Conservation (phyloP, 139 green algal genomes). For the Tetradesmus obliquus region DNA sequence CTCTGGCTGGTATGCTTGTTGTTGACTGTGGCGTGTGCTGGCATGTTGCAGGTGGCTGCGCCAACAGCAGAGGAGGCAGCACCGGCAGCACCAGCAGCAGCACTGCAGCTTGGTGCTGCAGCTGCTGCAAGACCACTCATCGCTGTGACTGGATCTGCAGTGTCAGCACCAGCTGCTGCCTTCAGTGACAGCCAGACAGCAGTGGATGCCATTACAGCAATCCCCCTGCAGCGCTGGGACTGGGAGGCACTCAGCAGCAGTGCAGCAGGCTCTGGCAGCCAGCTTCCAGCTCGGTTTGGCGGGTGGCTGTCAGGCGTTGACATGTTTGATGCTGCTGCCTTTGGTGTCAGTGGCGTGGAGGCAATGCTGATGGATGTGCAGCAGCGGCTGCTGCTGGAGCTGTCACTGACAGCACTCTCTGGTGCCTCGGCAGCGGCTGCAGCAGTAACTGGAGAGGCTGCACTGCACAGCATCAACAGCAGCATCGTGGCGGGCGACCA, state of each 20-base stretch:
- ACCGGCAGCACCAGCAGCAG: background rate
- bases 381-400: constrained; percentile 83
- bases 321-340: constrained; percentile 79
- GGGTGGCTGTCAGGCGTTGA: constrained; percentile 71
- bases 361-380: constrained; percentile 89
- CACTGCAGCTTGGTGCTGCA: background rate
- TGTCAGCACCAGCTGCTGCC: constrained; percentile 13
- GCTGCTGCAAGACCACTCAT: constrained; percentile 11
- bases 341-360: constrained; percentile 78
- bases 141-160: constrained; percentile 21
- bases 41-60: constrained; percentile 11
- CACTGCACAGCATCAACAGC: background rate
- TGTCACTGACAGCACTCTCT: constrained; percentile 46
- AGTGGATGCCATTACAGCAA: constrained; percentile 56
- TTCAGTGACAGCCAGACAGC: background rate
- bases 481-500: background rate
- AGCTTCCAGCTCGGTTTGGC: constrained; percentile 70
- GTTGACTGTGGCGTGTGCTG: background rate
- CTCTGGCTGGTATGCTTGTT: background rate
- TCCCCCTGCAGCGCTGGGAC: constrained; percentile 56
- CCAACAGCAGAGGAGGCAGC: constrained; percentile 6
- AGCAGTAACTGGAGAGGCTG: background rate
- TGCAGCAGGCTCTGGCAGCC: background rate
- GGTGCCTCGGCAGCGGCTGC: background rate
- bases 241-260: constrained; percentile 50